These are phyloP conservation scores for Daldinia decipiens DNA, from an alignment of 495 filamentous ascomycete genomes.

Conservation along the genomic window DNA sequence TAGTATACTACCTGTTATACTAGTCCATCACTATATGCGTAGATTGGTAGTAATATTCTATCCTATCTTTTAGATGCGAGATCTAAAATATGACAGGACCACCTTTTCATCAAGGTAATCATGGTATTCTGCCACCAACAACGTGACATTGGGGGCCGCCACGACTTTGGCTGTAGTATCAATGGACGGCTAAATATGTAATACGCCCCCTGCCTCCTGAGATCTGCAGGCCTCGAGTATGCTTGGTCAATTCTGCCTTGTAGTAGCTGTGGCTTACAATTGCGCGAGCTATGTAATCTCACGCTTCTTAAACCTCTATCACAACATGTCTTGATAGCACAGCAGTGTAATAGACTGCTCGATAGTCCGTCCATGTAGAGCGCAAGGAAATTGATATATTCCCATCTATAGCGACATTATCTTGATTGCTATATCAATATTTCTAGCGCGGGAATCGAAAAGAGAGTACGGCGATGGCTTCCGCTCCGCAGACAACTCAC, in stretches of 20 bases:
- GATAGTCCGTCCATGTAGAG: not conserved
- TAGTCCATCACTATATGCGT: not conserved
- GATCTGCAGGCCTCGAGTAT: not conserved
- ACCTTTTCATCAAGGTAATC: not conserved
- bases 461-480: slow-evolving; percentile 3
- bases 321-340: not conserved
- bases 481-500: not conserved
- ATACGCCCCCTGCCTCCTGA: not conserved
- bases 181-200: not conserved
- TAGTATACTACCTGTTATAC: not conserved
- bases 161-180: not conserved
- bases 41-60: not conserved
- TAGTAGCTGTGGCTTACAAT: not conserved
- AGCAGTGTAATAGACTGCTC: not conserved
- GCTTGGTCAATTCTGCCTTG: not conserved
- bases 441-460: not conserved
- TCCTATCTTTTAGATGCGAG: not conserved
- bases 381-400: not conserved
- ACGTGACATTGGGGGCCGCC: not conserved
- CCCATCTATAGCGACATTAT: not conserved
- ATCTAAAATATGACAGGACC: not conserved
- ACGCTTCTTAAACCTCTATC: not conserved
- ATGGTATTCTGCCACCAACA: not conserved
- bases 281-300: not conserved
- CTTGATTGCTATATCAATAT: not conserved